Percentiles rank a stretch among this genome's conserved stretches.
Evolutionary conservation across 371 early-diverging fungal genomes (phyloP).

Genomic region (Funneliformis caledonium): DNA sequence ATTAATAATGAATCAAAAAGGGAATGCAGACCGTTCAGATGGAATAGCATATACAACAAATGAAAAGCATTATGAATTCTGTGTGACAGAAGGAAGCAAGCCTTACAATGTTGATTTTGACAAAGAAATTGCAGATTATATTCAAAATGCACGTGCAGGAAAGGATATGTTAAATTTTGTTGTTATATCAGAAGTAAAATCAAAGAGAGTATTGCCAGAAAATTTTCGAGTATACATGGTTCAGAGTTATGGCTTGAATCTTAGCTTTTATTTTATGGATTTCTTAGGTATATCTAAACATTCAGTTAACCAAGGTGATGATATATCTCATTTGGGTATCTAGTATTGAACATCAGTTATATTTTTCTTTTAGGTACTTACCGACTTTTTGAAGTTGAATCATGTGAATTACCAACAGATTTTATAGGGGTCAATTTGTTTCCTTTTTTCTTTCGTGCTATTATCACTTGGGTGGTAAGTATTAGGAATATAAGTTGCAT

Average conservation of each 20-base stretch:
- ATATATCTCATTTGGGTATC: too few relatives aligned
- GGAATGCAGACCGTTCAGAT: slow-evolving; percentile 13
- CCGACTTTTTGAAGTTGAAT: too few relatives aligned
- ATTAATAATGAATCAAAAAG: slow-evolving; percentile 8
- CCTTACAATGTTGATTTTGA: neutral
- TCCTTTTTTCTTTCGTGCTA: too few relatives aligned
- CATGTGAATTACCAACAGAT: too few relatives aligned
- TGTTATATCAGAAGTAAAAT: slow-evolving; percentile 23
- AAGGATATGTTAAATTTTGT: slow-evolving; percentile 19
- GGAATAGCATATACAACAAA: slow-evolving; percentile 12
- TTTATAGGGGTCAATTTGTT: too few relatives aligned
- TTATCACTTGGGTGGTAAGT: too few relatives aligned
- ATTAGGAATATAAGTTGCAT: too few relatives aligned
- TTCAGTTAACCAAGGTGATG: too few relatives aligned
- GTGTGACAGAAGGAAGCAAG: neutral
- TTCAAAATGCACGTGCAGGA: slow-evolving; percentile 12
- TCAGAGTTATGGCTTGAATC: slow-evolving; percentile 8
- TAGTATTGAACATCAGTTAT: too few relatives aligned
- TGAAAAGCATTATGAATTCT: slow-evolving; percentile 25
- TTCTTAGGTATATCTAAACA: neutral
- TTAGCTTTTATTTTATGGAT: slow-evolving; percentile 9
- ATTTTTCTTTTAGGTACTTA: too few relatives aligned
- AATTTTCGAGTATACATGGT: slow-evolving; percentile 20
- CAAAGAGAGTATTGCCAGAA: neutral
- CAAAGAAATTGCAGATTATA: slow-evolving; percentile 26